Conservation (phyloP, 169 alveolate species). For the Cryptosporidium canis region DNA sequence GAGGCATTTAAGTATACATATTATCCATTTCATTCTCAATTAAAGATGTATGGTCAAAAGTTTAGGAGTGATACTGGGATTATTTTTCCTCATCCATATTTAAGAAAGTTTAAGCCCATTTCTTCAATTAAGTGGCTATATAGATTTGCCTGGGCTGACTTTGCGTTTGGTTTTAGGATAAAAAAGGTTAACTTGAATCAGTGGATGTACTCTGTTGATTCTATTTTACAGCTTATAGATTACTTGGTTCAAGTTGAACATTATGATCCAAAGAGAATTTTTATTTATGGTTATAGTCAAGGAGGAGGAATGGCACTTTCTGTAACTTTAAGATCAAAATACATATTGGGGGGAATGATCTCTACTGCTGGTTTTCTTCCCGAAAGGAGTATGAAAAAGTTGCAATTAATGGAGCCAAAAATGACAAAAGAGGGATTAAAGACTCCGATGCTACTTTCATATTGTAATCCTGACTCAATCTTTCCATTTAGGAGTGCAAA, state of each 20-base stretch:
- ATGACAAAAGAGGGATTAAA: conserved; percentile 44
- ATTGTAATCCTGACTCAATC: conserved; percentile 49
- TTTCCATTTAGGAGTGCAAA: conserved; percentile 42
- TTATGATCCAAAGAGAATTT: conserved; percentile 58
- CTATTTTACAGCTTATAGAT: conserved; percentile 22
- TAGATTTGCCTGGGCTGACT: conserved; percentile 69
- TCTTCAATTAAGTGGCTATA: conserved; percentile 5
- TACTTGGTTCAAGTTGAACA: conserved; percentile 20
- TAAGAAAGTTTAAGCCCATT: conserved; percentile 38
- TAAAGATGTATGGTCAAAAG: conserved; percentile 41
- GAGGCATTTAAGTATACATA: conserved; percentile 64
- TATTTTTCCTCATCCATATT: conserved; percentile 47
- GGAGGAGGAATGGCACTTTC: conserved; percentile 53
- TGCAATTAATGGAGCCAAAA: background rate
- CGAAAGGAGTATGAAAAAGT: conserved; percentile 24
- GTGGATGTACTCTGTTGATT: conserved; percentile 66
- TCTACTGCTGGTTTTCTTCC: conserved; percentile 37
- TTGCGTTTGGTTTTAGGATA: conserved; percentile 13
- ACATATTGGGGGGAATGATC: conserved; percentile 29
- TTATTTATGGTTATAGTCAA: conserved; percentile 70
- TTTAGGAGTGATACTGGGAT: conserved; percentile 30
- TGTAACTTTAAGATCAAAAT: conserved; percentile 40
- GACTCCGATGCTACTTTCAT: conserved; percentile 14
- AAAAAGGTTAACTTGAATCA: conserved; percentile 26
- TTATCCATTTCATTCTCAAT: conserved; percentile 44